Base-by-base conservation (phyloP, 768 basidiomycete genomes). In the Boletus reticulatus region DNA sequence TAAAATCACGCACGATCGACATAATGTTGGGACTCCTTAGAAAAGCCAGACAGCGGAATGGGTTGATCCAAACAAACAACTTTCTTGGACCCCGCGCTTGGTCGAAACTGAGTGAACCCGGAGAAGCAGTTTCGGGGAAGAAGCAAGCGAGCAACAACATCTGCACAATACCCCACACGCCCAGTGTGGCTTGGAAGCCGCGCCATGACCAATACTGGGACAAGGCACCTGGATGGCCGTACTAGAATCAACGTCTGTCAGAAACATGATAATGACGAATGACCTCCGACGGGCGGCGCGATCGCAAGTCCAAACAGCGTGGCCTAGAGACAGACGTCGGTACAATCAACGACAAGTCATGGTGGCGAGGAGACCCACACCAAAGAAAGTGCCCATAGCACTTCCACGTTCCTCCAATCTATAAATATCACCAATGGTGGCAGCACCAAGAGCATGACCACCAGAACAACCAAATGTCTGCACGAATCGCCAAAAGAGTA, bases 201-300 rank as follows among this genome's bases (percentile, higher is more conserved):
- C 88, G 78, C 87, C 88, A 90, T 0, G 87, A 88, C 34, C 76
- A 77, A 57, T 85, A 87, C 50, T 85, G 73, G 0, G 86, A 77
- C 0, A 78, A 72, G 29, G 78, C 48, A 14, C 83, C 83, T 81
- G 12, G 13, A 51, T 20, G 19, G 1, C 1, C 24, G 34, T 20
- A 43, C 50, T 24, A 19, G 39, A 16, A 50, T 56, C 52, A 50
- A n/a, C 6, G 16, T 46, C 16, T 16, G 32, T 44, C 16, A 8
- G 22, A 31, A 8, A 47, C 3, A 10, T 16, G 11, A 32, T 3
- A 27, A 14, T 2, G 29, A n/a, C 4, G 10, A 58, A 48, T 56
- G 48, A 73, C 85, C 87, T 62, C 85, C 86, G 0, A 73, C 59
- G 1, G 84, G 67, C 0, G 88, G 86, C 0, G 87, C 84, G 4